These are phyloP conservation scores for Ligustrum vulgare DNA, from an alignment of 257 asterid species.

Conservation along the genomic window DNA sequence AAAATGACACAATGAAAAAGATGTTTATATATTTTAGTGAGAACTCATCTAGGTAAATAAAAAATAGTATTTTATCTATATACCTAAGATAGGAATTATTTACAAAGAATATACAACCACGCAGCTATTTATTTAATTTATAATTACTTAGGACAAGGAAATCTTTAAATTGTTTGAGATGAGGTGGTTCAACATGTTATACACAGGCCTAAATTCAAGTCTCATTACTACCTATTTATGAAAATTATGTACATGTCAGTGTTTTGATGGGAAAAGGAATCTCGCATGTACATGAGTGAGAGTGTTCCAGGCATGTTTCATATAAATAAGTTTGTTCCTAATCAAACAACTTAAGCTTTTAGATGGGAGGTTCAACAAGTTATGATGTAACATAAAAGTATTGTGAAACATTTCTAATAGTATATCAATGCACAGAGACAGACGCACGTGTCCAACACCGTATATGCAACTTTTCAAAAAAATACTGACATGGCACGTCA, in stretches of 20 bases:
- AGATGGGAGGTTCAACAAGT: background rate
- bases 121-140: background rate
- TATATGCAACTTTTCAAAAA: no score
- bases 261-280: background rate
- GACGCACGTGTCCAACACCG: no score
- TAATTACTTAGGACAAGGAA: background rate
- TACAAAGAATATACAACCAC: background rate
- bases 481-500: no score
- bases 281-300: background rate
- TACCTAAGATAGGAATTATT: background rate
- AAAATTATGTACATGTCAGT: background rate
- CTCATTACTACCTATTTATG: background rate
- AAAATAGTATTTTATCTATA: background rate
- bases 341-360: background rate
- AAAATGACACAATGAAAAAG: background rate
- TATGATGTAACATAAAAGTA: background rate
- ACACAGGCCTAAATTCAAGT: background rate
- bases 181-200: background rate
- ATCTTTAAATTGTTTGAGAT: no score
- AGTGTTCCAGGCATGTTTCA: background rate
- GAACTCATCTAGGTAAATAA: background rate
- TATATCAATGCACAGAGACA: no score
- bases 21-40: no score
- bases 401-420: background rate
- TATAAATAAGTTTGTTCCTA: no score